A percentile compares a stretch with the other conserved stretches of the same genome.
phyloP scores from a whole-genome alignment of 805 yeast species.

The Sugiyamaella boreocaroliniensis region DNA sequence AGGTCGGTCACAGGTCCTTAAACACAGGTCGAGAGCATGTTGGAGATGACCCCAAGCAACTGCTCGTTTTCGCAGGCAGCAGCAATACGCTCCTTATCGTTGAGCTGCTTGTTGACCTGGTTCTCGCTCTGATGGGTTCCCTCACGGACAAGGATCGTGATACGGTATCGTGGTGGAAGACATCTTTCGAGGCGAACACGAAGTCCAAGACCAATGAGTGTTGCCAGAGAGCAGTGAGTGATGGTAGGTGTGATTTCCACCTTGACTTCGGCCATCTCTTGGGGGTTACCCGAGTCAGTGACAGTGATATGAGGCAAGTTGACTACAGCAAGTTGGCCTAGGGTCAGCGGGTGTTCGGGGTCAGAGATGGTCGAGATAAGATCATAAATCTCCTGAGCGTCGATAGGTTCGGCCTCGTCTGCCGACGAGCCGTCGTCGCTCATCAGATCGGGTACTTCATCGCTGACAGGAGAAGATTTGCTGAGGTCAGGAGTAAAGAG shows the following conservation, averaged over 20 bases:
- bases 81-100: slow-evolving; percentile 95
- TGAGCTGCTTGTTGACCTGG: slow-evolving; percentile 93
- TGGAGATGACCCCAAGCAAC: slow-evolving; percentile 78
- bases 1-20: neutral
- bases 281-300: slow-evolving; percentile 45
- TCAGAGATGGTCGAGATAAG: slow-evolving; percentile 81
- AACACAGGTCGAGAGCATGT: slow-evolving; percentile 78
- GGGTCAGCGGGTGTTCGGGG: slow-evolving; percentile 94
- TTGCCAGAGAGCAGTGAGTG: slow-evolving; percentile 94
- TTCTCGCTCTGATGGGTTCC: slow-evolving; percentile 94
- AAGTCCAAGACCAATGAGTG: slow-evolving; percentile 90
- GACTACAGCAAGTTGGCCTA: slow-evolving; percentile 92
- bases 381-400: slow-evolving; percentile 84
- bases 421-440: slow-evolving; percentile 16
- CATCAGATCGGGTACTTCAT: slow-evolving; percentile 8
- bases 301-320: slow-evolving; percentile 75
- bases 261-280: slow-evolving; percentile 62
- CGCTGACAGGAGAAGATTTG: slow-evolving; percentile 4
- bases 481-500: slow-evolving; percentile 11
- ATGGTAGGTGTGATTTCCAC: slow-evolving; percentile 94
- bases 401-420: slow-evolving; percentile 48
- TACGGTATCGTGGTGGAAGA: slow-evolving; percentile 76
- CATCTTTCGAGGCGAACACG: slow-evolving; percentile 86
- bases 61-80: slow-evolving; percentile 99
- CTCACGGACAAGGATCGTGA: slow-evolving; percentile 71